Evolutionary conservation across 73 alveolate species (phyloP), one percentile per base, ranked within the genome.

Genomic region (Symbiodinium natans): DNA sequence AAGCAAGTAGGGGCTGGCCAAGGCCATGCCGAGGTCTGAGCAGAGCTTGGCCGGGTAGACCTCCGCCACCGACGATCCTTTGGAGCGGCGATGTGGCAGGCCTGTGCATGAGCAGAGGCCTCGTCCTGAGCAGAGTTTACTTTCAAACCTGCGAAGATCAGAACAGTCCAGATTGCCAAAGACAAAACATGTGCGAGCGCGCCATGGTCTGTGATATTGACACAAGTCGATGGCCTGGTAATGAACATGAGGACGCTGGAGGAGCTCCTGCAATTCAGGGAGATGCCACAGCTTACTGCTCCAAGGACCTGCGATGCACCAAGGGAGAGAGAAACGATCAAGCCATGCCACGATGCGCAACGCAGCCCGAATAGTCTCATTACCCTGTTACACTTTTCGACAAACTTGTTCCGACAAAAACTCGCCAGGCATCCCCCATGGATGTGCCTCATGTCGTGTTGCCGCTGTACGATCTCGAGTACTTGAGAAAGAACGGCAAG

Each of bases 101-200:
- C 56, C 38, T 0, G 93, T 85, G 5, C 48, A 48, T 13, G 4
- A 2, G 82, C 93, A 85, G 25, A 34, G 56, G 56, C 56, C 93
- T 29, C 82, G 39, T 34, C 93, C 93, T 29, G 17, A 7, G 82
- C 93, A 85, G 0, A 43, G 82, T 11, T 54, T 80, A 33, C 82
- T 39, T 5, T 43, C 11, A 1, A 85, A 8, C 4, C 93, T 46
- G 36, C 82, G 82, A 80, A 85, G 82, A 48, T 85, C 93, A 80
- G 43, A 82, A 43, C 83, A 42, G n/a, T 86, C 93, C 82, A 86
- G 42, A 40, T 87, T 87, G 42, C 94, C 94, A 23, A 54, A 87
- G 0, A 87, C 31, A 5, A 87, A 39, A 1, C 42, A 33, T 0
- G 94, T 87, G 31, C 85, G 94, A 8, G 56, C 59, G 17, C 85